Percentiles rank a stretch among this genome's conserved stretches.
These are phyloP conservation scores for Paraphaeosphaeria minitans DNA, from an alignment of 2,329 filamentous ascomycete genomes.

Conservation along the genomic window DNA sequence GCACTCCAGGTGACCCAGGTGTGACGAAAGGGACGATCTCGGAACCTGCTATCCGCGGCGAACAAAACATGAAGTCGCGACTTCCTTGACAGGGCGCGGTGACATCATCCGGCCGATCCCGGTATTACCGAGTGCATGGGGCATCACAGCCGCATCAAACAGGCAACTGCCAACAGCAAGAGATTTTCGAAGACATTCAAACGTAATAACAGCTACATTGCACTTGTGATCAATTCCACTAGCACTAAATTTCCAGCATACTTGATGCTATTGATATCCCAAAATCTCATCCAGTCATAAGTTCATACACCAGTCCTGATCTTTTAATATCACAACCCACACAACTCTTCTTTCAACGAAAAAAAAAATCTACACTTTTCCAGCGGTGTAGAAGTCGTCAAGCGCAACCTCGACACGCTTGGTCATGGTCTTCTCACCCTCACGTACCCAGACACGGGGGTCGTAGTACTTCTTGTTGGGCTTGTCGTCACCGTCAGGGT, in stretches of 20 bases:
- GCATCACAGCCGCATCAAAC: background rate
- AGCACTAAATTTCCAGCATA: background rate
- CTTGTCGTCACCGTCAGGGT: conserved; percentile 95
- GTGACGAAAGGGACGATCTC: conserved; percentile 5
- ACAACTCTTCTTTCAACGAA: background rate
- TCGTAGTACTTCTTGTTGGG: conserved; percentile 90
- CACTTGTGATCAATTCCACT: background rate
- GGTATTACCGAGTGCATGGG: background rate
- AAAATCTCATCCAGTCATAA: conserved; percentile 10
- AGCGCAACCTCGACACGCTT: conserved; percentile 78
- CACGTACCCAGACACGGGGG: conserved; percentile 92
- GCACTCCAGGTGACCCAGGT: background rate
- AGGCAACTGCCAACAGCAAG: background rate
- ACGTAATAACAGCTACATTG: conserved; percentile 4
- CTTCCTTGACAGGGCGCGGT: background rate
- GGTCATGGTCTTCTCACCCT: conserved; percentile 95
- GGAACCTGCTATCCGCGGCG: conserved; percentile 1
- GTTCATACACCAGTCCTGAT: conserved; percentile 21
- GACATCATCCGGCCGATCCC: conserved; percentile 5
- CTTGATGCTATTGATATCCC: conserved; percentile 2
- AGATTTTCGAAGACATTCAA: background rate
- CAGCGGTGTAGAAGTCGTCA: conserved; percentile 87
- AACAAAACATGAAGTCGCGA: background rate
- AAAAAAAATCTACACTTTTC: conserved; percentile 67
- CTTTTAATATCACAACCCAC: background rate